Base-by-base conservation (phyloP, 345 rosid species). In the Stellera chamaejasme region DNA sequence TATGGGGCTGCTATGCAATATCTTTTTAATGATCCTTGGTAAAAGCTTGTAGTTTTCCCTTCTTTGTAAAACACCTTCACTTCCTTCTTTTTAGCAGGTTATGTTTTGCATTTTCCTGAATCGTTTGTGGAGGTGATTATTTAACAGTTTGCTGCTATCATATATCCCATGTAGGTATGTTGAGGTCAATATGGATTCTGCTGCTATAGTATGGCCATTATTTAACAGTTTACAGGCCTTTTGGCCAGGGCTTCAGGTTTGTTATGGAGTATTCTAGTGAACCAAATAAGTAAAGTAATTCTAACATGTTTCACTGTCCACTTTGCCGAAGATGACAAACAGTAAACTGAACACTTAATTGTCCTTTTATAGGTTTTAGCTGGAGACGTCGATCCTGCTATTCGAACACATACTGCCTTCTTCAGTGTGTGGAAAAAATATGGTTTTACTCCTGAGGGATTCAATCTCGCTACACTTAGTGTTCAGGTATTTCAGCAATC, bases 231-330 rank as follows among this genome's bases (percentile, higher is more conserved):
- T 89, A 77, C 99, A 93, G 80, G 99, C 99, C 59, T 93, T 93
- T 76, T 93, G 99, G 99, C 99, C 99, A 0, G 97, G 99, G 75
- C 96, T 93, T 74, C 99, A 93, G 99, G 99, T 92, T 48, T 16
- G n/a, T 16, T 50, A 16, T 32, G 14, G 13, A 14, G 59, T 28
- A 48, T 26, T 32, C 59, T 27, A 44, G 48, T 26, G 50, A 50
- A 54, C 61, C 49, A 43, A 25, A 51, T 13, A 42, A 52, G 52
- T 8, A 4, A 32, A 32, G 6, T 4, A 32, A 32, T 19, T 19
- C 23, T 32, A 32, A 32, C 39, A 32, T 32, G 39, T 32, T 8
- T 32, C 5, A 32, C 39, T 32, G 8, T 50, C 13, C 36, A 50
- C 14, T 26, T 23, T 60, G 49, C 50, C 19, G 32, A 48, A 23